Evolutionary conservation across 2,329 filamentous ascomycete species (phyloP).

Genomic region (Neonectria magnoliae): DNA sequence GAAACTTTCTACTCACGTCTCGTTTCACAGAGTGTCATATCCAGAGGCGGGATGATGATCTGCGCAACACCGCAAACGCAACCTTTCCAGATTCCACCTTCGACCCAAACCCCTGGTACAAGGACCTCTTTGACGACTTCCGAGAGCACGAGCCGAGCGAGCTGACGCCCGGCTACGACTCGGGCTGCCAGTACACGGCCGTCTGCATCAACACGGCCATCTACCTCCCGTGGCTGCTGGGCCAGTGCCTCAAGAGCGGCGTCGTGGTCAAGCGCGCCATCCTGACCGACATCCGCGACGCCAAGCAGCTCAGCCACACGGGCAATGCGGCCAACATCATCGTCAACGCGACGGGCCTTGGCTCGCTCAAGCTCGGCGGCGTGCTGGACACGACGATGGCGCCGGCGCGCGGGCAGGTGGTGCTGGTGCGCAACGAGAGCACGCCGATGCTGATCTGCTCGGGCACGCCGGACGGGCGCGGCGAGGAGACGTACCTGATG

Average conservation of each 20-base stretch:
- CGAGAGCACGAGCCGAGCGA: constrained; percentile 66
- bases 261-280: constrained; percentile 72
- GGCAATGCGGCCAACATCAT: constrained; percentile 72
- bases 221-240: constrained; percentile 87
- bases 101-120: constrained; percentile 77
- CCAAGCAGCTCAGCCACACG: constrained; percentile 60
- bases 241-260: constrained; percentile 79
- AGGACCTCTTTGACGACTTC: constrained; percentile 76
- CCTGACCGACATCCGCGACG: constrained; percentile 78
- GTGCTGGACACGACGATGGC: constrained; percentile 79
- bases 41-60: constrained; percentile 71
- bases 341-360: constrained; percentile 86
- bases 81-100: constrained; percentile 70
- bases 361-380: constrained; percentile 79
- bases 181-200: constrained; percentile 80
- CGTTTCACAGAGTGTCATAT: constrained; percentile 56
- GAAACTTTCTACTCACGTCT: constrained; percentile 14
- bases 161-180: constrained; percentile 73
- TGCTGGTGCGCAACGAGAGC: constrained; percentile 83
- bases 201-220: constrained; percentile 92
- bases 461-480: constrained; percentile 76
- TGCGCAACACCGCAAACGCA: constrained; percentile 39
- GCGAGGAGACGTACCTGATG: constrained; percentile 86
- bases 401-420: constrained; percentile 84
- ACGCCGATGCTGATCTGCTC: constrained; percentile 75